Evolutionary conservation across 1,284 basidiomycete genomes (phyloP).

Genomic region (Pseudozyma hubeiensis): DNA sequence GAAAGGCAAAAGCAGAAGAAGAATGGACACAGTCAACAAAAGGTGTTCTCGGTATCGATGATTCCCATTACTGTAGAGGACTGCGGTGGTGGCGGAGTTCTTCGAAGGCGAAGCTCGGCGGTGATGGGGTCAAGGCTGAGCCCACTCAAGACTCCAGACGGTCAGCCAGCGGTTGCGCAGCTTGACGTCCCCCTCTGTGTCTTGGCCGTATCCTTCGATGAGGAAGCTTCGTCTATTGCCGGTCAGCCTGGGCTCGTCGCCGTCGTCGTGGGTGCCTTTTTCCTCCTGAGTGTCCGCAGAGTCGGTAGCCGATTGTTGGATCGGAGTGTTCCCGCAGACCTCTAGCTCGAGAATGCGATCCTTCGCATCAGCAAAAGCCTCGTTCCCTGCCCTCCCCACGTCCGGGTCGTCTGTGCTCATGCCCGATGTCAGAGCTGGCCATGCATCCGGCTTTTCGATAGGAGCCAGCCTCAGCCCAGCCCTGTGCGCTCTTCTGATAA

Average conservation of each 20-base stretch:
- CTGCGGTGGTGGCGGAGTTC: not conserved
- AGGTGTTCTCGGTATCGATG: not conserved
- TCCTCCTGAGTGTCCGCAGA: not conserved
- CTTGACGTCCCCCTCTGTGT: slow-evolving; percentile 43
- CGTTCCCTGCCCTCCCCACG: slow-evolving; percentile 20
- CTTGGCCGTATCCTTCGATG: slow-evolving; percentile 39
- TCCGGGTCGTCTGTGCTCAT: slow-evolving; percentile 7
- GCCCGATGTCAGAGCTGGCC: slow-evolving; percentile 19
- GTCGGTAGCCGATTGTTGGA: slow-evolving; percentile 6
- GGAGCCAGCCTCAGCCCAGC: slow-evolving; percentile 49
- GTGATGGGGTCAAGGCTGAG: not conserved
- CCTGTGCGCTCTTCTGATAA: slow-evolving; percentile 51
- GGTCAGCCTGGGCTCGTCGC: slow-evolving; percentile 38
- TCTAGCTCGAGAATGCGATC: slow-evolving; percentile 55
- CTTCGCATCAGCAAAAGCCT: slow-evolving; percentile 19
- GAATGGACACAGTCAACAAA: slow-evolving; percentile 37
- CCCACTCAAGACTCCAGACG: slow-evolving; percentile 48
- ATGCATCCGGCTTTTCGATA: slow-evolving; percentile 10
- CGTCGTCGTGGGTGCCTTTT: not conserved
- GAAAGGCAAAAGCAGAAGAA: slow-evolving; percentile 8
- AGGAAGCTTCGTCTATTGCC: slow-evolving; percentile 33
- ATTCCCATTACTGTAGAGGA: slow-evolving; percentile 16
- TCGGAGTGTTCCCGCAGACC: slow-evolving; percentile 51
- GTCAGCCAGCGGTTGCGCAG: slow-evolving; percentile 52
- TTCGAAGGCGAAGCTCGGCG: not conserved